Conservation (phyloP, 2,329 filamentous ascomycete species). For the Microsporum audouinii region DNA sequence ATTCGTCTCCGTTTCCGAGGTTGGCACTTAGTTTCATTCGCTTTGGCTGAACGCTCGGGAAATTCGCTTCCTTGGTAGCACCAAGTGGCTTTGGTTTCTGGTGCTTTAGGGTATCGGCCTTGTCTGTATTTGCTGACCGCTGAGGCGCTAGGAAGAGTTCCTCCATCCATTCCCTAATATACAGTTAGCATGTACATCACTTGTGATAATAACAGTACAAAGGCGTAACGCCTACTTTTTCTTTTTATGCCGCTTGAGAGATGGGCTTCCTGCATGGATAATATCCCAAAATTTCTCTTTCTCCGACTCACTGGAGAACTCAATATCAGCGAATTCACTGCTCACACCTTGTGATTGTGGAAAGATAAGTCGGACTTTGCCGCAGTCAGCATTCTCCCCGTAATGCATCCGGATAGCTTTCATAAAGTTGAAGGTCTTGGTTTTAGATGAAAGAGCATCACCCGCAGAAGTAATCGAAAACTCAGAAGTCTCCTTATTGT, state of each 20-base stretch:
- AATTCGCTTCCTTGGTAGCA: background rate
- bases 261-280: background rate
- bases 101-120: background rate
- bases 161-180: conserved; percentile 26
- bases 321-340: background rate
- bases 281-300: conserved; percentile 4
- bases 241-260: background rate
- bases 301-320: conserved; percentile 7
- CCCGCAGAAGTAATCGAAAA: background rate
- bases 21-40: conserved; percentile 11
- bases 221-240: conserved; percentile 4
- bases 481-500: background rate
- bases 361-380: conserved; percentile 23
- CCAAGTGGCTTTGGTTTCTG: background rate
- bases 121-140: background rate
- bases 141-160: conserved; percentile 19
- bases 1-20: conserved; percentile 1
- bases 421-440: conserved; percentile 10
- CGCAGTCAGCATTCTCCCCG: conserved; percentile 16
- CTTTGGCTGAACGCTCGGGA: conserved; percentile 3
- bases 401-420: conserved; percentile 16
- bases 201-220: background rate
- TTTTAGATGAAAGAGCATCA: background rate
- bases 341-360: conserved; percentile 14
- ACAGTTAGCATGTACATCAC: background rate